Evolutionary conservation across 352 stramenopile genomes (phyloP).

Genomic region (Pythium sp.): DNA sequence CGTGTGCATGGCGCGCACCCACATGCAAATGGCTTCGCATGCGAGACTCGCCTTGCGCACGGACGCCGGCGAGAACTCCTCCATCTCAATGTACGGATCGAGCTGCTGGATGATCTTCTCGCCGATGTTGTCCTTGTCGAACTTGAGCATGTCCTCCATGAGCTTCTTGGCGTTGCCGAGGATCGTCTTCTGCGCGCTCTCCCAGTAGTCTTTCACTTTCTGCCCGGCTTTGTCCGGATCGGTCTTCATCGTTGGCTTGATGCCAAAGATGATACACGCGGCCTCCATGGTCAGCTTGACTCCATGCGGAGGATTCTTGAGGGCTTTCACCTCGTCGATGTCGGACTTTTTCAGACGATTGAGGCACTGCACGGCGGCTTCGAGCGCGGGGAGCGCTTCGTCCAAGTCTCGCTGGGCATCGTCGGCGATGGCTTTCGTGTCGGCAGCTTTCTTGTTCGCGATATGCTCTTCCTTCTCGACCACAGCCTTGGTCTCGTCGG

Average conservation of each 20-base stretch:
- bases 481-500: conserved; percentile 88
- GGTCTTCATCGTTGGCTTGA: conserved; percentile 89
- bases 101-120: conserved; percentile 87
- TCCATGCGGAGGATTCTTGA: conserved; percentile 87
- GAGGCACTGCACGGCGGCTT: conserved; percentile 90
- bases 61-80: conserved; percentile 86
- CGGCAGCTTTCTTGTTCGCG: conserved; percentile 89
- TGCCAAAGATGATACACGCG: conserved; percentile 93
- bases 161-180: conserved; percentile 87
- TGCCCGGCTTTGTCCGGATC: conserved; percentile 89
- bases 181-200: conserved; percentile 86
- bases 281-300: conserved; percentile 90
- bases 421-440: conserved; percentile 92
- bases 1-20: conserved; percentile 92
- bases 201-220: conserved; percentile 91
- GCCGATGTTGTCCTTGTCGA: conserved; percentile 88
- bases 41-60: conserved; percentile 90
- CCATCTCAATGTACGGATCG: conserved; percentile 89
- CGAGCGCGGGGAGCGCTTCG: conserved; percentile 89
- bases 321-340: conserved; percentile 91
- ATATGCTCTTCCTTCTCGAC: conserved; percentile 91
- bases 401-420: conserved; percentile 92
- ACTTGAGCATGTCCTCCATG: conserved; percentile 89
- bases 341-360: conserved; percentile 92
- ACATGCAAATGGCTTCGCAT: conserved; percentile 94